phyloP scores from a whole-genome alignment of 306 rosid genomes.

The Senna tora region DNA sequence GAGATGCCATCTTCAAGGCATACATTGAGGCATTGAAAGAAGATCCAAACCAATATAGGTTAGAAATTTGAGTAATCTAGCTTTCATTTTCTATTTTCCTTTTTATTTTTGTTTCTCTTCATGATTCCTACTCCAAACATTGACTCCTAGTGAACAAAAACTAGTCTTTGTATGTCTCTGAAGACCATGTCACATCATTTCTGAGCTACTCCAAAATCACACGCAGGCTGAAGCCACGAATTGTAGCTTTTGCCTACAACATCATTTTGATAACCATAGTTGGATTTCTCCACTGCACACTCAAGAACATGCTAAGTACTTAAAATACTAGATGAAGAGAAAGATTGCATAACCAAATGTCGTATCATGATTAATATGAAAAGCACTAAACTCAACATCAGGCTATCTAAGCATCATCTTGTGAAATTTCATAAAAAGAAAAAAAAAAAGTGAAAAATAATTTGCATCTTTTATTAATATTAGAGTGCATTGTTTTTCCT shows the following conservation, averaged over 20 bases:
- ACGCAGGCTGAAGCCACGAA: slow-evolving; percentile 10
- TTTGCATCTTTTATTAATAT: not conserved
- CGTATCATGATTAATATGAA: not conserved
- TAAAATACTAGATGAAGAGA: slow-evolving; percentile 9
- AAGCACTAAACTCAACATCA: not conserved
- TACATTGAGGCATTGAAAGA: slow-evolving; percentile 80
- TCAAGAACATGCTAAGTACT: not conserved
- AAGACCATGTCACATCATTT: slow-evolving; percentile 10
- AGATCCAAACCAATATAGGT: slow-evolving; percentile 90
- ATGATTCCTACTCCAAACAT: not conserved
- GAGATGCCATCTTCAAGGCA: slow-evolving; percentile 81
- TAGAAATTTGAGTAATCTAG: slow-evolving; percentile 27
- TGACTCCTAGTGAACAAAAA: not conserved
- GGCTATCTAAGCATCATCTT: not conserved
- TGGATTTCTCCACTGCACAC: not conserved
- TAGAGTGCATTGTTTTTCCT: not conserved
- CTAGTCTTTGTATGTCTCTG: not conserved
- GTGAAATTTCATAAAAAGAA: not conserved
- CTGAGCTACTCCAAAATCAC: slow-evolving; percentile 6
- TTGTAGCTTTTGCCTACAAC: slow-evolving; percentile 13
- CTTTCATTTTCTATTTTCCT: not conserved
- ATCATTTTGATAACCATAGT: slow-evolving; percentile 18
- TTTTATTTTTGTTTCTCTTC: not conserved
- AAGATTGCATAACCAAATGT: slow-evolving; percentile 9
- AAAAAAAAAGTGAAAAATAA: not conserved